Evolutionary conservation across 345 rosid species (phyloP).

Genomic region (Bruguiera gymnorhiza): DNA sequence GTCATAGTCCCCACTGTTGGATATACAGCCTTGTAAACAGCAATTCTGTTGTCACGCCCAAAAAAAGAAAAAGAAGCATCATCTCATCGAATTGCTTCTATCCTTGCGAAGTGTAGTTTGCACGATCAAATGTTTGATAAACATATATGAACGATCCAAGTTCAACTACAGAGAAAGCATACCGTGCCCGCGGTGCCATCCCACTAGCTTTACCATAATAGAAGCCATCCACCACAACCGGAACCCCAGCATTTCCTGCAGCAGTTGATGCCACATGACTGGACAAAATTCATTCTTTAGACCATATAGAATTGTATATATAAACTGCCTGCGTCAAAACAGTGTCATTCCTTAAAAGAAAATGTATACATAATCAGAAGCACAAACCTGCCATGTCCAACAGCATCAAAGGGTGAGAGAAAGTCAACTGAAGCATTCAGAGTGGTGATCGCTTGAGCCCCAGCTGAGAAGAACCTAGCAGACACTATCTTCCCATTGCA

Average conservation of each 20-base stretch:
- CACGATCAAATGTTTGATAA: too few species aligned
- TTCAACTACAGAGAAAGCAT: neutral
- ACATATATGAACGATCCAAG: too few species aligned
- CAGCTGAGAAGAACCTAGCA: constrained; percentile 80
- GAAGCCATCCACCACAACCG: constrained; percentile 67
- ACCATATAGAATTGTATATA: neutral
- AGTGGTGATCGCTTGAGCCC: constrained; percentile 55
- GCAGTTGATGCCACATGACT: constrained; percentile 88
- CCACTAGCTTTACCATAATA: constrained; percentile 73
- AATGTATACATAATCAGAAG: neutral
- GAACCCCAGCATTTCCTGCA: constrained; percentile 75
- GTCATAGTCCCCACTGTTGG: constrained; percentile 72
- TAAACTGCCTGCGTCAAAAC: too few species aligned
- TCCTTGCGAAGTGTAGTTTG: too few species aligned
- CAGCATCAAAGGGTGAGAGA: constrained; percentile 73
- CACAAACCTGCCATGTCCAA: constrained; percentile 82
- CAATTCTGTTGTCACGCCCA: constrained; percentile 42
- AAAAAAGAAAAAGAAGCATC: neutral
- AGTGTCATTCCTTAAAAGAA: neutral
- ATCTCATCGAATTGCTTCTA: neutral
- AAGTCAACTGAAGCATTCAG: constrained; percentile 65
- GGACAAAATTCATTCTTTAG: neutral
- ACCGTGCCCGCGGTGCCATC: constrained; percentile 90
- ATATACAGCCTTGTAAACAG: constrained; percentile 78
- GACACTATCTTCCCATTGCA: constrained; percentile 82